Conservation (phyloP, 2,329 filamentous ascomycete species). For the Neonectria magnoliae region DNA sequence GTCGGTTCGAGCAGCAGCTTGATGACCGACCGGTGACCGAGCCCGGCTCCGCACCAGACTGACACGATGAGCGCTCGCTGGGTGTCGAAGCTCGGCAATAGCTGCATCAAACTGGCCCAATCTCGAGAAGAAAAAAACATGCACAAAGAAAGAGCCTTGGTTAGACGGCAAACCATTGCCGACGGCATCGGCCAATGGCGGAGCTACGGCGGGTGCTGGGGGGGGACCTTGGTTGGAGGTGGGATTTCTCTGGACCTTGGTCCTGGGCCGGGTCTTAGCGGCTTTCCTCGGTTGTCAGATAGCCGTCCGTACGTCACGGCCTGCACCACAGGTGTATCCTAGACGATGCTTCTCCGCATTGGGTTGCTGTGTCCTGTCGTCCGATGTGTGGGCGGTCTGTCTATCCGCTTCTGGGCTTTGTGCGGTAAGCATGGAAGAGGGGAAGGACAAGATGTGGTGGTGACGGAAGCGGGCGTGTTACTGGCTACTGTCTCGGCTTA, state of each 20-base stretch:
- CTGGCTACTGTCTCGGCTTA: neutral
- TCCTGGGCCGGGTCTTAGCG: conserved; percentile 38
- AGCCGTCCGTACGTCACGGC: conserved; percentile 7
- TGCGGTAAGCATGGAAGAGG: neutral
- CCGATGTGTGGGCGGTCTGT: too few relatives aligned
- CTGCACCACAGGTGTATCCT: neutral
- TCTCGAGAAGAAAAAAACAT: neutral
- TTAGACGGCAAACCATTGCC: conserved; percentile 41
- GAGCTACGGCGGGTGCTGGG: conserved; percentile 29
- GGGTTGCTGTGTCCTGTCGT: conserved; percentile 18
- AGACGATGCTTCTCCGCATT: neutral
- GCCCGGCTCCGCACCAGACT: conserved; percentile 17
- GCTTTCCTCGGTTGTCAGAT: conserved; percentile 49
- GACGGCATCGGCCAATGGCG: conserved; percentile 45
- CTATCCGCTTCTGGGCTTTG: conserved; percentile 1
- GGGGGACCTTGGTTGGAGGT: conserved; percentile 26
- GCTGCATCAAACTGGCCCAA: neutral
- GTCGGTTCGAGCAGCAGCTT: conserved; percentile 12
- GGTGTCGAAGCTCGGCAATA: neutral
- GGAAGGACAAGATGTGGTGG: neutral
- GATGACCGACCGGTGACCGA: conserved; percentile 37
- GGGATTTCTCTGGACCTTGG: conserved; percentile 1
- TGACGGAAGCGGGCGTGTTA: neutral
- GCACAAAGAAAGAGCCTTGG: conserved; percentile 35
- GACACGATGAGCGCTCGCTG: neutral